phyloP scores from a whole-genome alignment of 2,329 filamentous ascomycete genomes.

The Xylariaceae sp. region DNA sequence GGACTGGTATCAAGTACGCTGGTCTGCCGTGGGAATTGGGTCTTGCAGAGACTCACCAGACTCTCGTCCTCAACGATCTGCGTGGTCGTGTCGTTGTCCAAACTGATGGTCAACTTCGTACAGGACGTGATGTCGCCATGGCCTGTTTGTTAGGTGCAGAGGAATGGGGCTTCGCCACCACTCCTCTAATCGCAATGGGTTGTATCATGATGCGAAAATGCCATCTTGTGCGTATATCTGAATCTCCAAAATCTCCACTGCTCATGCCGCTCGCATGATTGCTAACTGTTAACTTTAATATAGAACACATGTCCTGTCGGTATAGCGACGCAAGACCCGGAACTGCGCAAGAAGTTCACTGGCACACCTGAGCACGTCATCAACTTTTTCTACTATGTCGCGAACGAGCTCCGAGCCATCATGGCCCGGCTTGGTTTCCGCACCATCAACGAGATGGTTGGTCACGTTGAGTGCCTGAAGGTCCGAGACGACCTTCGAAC shows the following conservation, averaged over 20 bases:
- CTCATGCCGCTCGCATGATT: too few relatives aligned
- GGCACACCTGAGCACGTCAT: conserved; percentile 95
- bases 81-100: conserved; percentile 94
- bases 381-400: conserved; percentile 98
- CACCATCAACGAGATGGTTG: conserved; percentile 97
- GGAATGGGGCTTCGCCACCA: conserved; percentile 95
- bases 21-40: conserved; percentile 95
- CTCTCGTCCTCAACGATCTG: conserved; percentile 89
- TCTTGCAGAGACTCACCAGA: conserved; percentile 96
- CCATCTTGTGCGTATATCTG: too few relatives aligned
- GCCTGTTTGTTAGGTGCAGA: conserved; percentile 95
- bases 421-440: conserved; percentile 95
- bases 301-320: conserved; percentile 86
- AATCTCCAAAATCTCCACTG: too few relatives aligned
- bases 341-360: conserved; percentile 87
- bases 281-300: conserved; percentile 28
- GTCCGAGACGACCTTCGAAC: conserved; percentile 85
- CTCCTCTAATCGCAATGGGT: conserved; percentile 92
- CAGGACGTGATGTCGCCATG: conserved; percentile 89
- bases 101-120: conserved; percentile 90
- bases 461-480: conserved; percentile 79
- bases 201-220: conserved; percentile 93
- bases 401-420: conserved; percentile 92
- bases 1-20: conserved; percentile 98
- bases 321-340: conserved; percentile 94